Base-by-base conservation (phyloP, 495 filamentous ascomycete genomes). In the Platismatia glauca region DNA sequence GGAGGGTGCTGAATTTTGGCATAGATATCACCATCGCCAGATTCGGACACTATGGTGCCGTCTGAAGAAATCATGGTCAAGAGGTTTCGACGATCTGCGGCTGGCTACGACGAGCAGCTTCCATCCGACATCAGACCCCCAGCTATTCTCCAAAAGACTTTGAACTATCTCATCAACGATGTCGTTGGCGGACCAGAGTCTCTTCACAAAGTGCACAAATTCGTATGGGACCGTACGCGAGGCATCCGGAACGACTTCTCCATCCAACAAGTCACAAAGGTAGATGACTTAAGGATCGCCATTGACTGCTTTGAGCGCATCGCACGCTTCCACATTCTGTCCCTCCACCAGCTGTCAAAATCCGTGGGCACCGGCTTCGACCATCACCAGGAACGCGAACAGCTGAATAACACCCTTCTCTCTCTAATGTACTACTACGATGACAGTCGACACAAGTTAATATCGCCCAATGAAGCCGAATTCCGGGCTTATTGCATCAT, bases 181-280 rank as follows among this genome's bases (percentile, higher is more conserved):
- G 78, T 99, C 13, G 71, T 96, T 44, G 79, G 80, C 55, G 79
- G 84, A 7, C 76, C 84, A 24, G 79, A 85, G 59, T 77, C 82
- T 41, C 78, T 96, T 8, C 81, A 84, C 0, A 70, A 80, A 5
- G 82, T 89, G 44, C 91, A 97, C 71, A 86, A 87, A 68, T 97
- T 94, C 64, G 81, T 97, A 22, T 96, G 95, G 90, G 93, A 97
- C 72, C 84, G 95, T 27, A 96, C 93, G 27, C 79, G 95, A 61
- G 90, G 89, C 9, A 87, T 99, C 62, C 84, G 95, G 35, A 93
- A 94, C 65, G 95, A 99, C 71, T 95, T 97, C 67, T 92, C 91
- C 2, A 89, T 96, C 58, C 91, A 96, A 67, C 85, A 89, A 66
- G 78, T 91, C 38, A 85, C 84, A 0, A 82, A 85, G 11, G 80